Evolutionary conservation across 2,329 filamentous ascomycete species (phyloP), one percentile per base, ranked within the genome.

Genomic region (Ascochyta rabiei): DNA sequence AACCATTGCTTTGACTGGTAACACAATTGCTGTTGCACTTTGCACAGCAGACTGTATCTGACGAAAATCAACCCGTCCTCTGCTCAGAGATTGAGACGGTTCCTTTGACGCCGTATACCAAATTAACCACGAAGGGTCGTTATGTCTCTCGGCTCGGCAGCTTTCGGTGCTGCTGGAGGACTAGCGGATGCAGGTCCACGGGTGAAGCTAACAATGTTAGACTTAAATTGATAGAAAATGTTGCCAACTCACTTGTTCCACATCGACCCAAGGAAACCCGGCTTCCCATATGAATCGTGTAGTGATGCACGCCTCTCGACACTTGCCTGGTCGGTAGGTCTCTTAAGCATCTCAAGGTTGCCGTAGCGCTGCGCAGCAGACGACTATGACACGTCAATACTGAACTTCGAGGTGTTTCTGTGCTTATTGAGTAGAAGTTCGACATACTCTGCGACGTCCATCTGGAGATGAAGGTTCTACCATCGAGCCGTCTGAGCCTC

Each of bases 231-330:
- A 12, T 28, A 15, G 7, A 16, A 10, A 3, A 13, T 5, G 10
- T 24, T 26, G 18, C 15, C 9, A 39, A 35, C 63, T 42, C 59
- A 72, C 72, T 68, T 74, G 47, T 74, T 73, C 73, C 73, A 75
- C 64, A 69, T 60, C 0, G 56, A 60, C 13, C 71, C 73, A 8
- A 75, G 26, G 6, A 74, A 49, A 4, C 72, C 70, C 7, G 67
- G 57, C 56, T 72, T 73, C 28, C 64, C 67, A 24, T 74, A 74
- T 3, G 68, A 63, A 37, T 75, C 73, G 18, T 72, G 67, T 2
- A 72, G 46, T 28, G 72, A 74, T 3, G 67, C 48, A 46, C 73
- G 63, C 43, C 73, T 62, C 6, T 64, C 64, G 3, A 63, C 38
- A 35, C 62, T 66, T 26, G 69, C 55, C 10, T 66, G 60, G 21